These are phyloP conservation scores for Plantago ovata DNA, from an alignment of 257 asterid genomes.

Conservation along the genomic window DNA sequence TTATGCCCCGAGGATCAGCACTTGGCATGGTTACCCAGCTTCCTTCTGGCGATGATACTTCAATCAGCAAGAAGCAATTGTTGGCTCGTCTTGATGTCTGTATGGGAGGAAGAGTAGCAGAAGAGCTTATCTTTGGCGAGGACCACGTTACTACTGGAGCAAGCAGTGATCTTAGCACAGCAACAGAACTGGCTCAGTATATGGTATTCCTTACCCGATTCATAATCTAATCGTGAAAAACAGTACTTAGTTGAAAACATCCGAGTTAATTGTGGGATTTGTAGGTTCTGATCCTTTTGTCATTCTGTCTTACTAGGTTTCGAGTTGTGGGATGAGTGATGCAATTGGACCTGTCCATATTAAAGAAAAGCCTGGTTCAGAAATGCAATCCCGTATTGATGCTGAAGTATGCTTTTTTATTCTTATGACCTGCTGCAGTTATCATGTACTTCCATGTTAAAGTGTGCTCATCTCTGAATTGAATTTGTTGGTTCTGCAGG, in stretches of 20 bases:
- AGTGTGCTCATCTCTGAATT: not conserved
- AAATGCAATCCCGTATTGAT: conserved; percentile 89
- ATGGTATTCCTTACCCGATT: conserved; percentile 44
- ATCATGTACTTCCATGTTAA: not conserved
- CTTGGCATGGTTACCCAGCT: conserved; percentile 99
- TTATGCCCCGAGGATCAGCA: conserved; percentile 93
- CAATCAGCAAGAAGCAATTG: conserved; percentile 89
- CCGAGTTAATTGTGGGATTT: not conserved
- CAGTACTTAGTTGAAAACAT: not conserved
- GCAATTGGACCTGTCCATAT: conserved; percentile 92
- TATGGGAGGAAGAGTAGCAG: conserved; percentile 99
- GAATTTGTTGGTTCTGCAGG: conserved; percentile 39
- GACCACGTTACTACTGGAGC: conserved; percentile 96
- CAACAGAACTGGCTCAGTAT: conserved; percentile 90
- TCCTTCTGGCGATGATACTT: conserved; percentile 86
- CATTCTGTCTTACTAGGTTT: conserved; percentile 43
- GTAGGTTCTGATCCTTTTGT: conserved; percentile 3
- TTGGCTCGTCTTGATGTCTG: conserved; percentile 98
- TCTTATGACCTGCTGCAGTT: conserved; percentile 10
- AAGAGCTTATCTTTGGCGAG: conserved; percentile 87
- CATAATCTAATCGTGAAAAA: too few relatives aligned
- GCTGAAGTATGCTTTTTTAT: conserved; percentile 62
- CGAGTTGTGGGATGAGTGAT: conserved; percentile 92
- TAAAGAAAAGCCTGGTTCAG: conserved; percentile 90
- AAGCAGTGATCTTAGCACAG: conserved; percentile 78